phyloP scores from a whole-genome alignment of 2,329 filamentous ascomycete species.

The Nannizziopsis arthrosporioides region DNA sequence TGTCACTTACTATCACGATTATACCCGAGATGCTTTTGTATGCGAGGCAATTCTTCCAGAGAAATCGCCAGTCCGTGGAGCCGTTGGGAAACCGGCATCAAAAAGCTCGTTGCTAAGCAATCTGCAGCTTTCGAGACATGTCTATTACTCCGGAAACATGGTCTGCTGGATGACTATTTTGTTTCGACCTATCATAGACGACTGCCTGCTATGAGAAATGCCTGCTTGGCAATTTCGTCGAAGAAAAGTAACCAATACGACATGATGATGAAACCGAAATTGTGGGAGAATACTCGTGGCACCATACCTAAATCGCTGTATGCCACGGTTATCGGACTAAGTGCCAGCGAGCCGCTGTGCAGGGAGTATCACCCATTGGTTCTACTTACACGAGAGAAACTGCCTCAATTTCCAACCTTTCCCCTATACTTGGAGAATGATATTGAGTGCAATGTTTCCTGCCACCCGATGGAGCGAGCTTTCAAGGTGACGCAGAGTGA shows the following conservation, averaged over 20 bases:
- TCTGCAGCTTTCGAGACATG: conserved; percentile 82
- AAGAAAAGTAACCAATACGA: conserved; percentile 63
- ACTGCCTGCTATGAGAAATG: conserved; percentile 76
- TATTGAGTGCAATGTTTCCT: conserved; percentile 47
- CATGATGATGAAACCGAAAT: conserved; percentile 65
- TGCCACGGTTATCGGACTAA: conserved; percentile 50
- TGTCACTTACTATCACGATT: conserved; percentile 51
- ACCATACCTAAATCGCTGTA: conserved; percentile 45
- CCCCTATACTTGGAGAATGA: conserved; percentile 60
- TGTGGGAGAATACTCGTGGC: conserved; percentile 50
- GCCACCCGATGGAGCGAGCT: conserved; percentile 34
- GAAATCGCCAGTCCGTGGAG: conserved; percentile 56
- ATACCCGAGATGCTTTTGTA: conserved; percentile 48
- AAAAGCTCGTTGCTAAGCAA: conserved; percentile 70
- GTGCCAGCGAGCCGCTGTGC: conserved; percentile 44
- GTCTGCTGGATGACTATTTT: conserved; percentile 61
- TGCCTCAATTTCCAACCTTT: conserved; percentile 58
- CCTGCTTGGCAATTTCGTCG: conserved; percentile 64
- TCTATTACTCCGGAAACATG: conserved; percentile 52
- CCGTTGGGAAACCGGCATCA: conserved; percentile 52
- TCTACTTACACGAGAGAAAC: conserved; percentile 53
- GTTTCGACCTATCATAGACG: conserved; percentile 60
- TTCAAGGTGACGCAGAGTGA: conserved; percentile 34
- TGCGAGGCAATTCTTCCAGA: conserved; percentile 72
- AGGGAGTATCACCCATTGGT: conserved; percentile 53